Percentiles rank a stretch among this genome's conserved stretches.
These are phyloP conservation scores for Euclidium syriacum DNA, from an alignment of 345 rosid species.

Conservation along the genomic window DNA sequence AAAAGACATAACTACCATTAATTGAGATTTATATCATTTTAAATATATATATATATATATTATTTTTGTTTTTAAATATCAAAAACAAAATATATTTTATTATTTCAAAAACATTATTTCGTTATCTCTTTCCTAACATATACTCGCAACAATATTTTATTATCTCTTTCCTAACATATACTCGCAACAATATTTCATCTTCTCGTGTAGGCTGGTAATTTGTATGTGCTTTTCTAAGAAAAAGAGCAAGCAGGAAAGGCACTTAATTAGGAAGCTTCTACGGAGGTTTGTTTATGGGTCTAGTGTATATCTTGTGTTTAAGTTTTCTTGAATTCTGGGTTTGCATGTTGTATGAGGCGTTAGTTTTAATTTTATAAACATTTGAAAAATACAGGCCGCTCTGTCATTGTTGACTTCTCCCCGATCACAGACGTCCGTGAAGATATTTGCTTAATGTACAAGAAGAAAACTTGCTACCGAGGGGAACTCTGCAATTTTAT, in stretches of 20 bases:
- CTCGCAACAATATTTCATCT: neutral
- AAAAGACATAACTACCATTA: too few species aligned
- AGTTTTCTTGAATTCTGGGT: too few species aligned
- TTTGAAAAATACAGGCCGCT: conserved; percentile 45
- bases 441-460: conserved; percentile 69
- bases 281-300: too few species aligned
- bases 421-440: conserved; percentile 67
- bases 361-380: neutral
- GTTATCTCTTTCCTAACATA: too few species aligned
- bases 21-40: too few species aligned
- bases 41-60: too few species aligned
- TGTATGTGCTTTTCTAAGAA: conserved; percentile 63
- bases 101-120: neutral
- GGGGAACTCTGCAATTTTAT: conserved; percentile 83
- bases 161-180: neutral
- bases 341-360: conserved; percentile 67
- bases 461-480: conserved; percentile 58
- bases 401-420: conserved; percentile 64
- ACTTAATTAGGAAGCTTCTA: conserved; percentile 33
- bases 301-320: too few species aligned
- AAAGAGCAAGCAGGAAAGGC: conserved; percentile 72
- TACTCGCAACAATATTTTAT: too few species aligned
- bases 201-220: conserved; percentile 51
- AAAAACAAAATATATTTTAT: too few species aligned
- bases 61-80: too few species aligned